phyloP scores from a whole-genome alignment of 257 asterid genomes.

The Capsicum rhomboideum region DNA sequence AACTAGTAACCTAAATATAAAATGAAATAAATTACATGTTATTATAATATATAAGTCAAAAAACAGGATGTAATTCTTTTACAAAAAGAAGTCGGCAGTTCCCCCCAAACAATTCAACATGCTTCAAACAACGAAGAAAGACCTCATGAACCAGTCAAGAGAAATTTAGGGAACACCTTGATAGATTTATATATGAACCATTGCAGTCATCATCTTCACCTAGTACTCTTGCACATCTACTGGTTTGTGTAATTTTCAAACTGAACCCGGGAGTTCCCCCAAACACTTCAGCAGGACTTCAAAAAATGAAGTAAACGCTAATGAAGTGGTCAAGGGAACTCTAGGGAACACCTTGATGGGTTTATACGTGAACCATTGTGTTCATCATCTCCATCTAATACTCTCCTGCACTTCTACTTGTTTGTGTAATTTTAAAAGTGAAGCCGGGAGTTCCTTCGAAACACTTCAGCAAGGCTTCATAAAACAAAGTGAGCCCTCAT shows the following conservation, averaged over 20 bases:
- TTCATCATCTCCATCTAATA: neutral
- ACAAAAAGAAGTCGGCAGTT: too few species aligned
- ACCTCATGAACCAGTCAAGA: conserved; percentile 12
- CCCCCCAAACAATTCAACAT: too few species aligned
- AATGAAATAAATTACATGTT: too few species aligned
- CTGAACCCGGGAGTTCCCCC: conserved; percentile 22
- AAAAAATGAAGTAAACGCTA: neutral
- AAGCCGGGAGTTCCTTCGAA: too few species aligned
- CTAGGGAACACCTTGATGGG: neutral
- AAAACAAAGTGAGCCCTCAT: neutral
- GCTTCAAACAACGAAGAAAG: neutral
- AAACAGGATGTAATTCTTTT: too few species aligned
- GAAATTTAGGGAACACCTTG: neutral
- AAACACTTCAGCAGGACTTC: conserved; percentile 22
- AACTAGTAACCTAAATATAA: too few species aligned
- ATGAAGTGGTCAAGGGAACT: conserved; percentile 3
- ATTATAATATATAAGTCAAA: too few species aligned
- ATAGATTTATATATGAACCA: neutral
- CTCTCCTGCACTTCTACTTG: too few species aligned
- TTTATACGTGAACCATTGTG: neutral
- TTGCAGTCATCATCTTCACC: neutral
- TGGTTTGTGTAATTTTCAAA: neutral
- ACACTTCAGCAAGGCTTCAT: too few species aligned
- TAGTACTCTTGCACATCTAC: neutral
- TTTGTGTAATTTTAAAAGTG: too few species aligned